Conservation (phyloP, 176 grass and related monocot species). For the Phyllostachys edulis region DNA sequence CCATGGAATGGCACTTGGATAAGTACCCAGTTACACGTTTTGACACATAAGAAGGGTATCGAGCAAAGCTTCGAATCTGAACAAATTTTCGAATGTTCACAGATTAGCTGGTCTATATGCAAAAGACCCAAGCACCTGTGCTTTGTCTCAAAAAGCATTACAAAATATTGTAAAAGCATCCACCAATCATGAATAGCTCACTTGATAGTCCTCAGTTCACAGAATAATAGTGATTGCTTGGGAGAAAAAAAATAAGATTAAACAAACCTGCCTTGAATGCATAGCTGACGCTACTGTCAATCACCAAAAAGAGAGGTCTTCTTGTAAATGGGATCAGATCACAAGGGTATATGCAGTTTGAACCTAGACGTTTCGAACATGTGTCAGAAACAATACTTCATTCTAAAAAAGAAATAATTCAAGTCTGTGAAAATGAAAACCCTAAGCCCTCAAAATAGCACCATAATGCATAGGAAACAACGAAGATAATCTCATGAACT, state of each 20-base stretch:
- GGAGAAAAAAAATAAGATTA: constrained; percentile 38
- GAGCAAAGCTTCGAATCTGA: not conserved
- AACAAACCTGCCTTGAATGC: constrained; percentile 99
- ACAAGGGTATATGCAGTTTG: constrained; percentile 79
- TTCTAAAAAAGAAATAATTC: constrained; percentile 9
- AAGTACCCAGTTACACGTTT: not conserved
- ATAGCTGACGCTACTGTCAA: constrained; percentile 73
- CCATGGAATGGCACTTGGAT: not conserved
- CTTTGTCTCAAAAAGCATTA: not conserved
- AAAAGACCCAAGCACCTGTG: too few species aligned
- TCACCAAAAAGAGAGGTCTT: constrained; percentile 86
- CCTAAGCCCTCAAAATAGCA: constrained; percentile 4
- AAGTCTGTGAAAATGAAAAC: constrained; percentile 14
- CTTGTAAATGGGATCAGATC: constrained; percentile 99
- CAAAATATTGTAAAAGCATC: not conserved
- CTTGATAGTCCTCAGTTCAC: not conserved
- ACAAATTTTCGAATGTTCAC: not conserved
- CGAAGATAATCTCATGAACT: not conserved
- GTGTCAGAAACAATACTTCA: constrained; percentile 41
- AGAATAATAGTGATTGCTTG: not conserved
- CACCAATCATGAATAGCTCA: constrained; percentile 5
- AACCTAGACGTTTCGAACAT: constrained; percentile 55
- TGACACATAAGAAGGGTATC: not conserved
- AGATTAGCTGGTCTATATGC: not conserved
- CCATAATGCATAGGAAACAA: not conserved